phyloP scores from a whole-genome alignment of 805 yeast species.

The Maudiozyma saulgeensis region DNA sequence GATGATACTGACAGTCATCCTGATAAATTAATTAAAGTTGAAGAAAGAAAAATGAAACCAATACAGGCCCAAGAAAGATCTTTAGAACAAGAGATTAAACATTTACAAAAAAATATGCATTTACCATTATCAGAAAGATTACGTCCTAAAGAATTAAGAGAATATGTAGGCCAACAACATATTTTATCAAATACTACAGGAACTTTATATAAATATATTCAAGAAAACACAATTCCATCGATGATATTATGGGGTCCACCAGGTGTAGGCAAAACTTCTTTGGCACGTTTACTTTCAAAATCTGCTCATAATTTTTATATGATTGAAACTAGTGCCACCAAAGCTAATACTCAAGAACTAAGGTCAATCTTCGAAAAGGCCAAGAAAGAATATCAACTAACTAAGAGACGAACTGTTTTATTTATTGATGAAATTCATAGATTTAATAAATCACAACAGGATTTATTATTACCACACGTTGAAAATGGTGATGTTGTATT shows the following conservation, averaged over 20 bases:
- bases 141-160: slow-evolving; percentile 64
- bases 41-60: slow-evolving; percentile 2
- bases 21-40: too few relatives aligned
- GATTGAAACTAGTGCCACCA: slow-evolving; percentile 80
- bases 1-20: neutral
- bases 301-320: slow-evolving; percentile 34
- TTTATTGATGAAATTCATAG: slow-evolving; percentile 93
- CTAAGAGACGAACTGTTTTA: slow-evolving; percentile 52
- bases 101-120: slow-evolving; percentile 23
- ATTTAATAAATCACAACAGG: slow-evolving; percentile 80
- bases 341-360: slow-evolving; percentile 47
- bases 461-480: slow-evolving; percentile 69
- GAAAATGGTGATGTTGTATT: slow-evolving; percentile 75
- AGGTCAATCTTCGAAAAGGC: slow-evolving; percentile 45
- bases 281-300: slow-evolving; percentile 46
- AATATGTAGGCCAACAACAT: slow-evolving; percentile 81
- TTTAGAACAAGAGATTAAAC: slow-evolving; percentile 15
- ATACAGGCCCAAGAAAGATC: slow-evolving; percentile 1
- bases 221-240: slow-evolving; percentile 61
- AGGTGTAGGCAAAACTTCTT: slow-evolving; percentile 83
- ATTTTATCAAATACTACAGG: slow-evolving; percentile 55
- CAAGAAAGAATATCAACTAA: slow-evolving; percentile 29
- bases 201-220: slow-evolving; percentile 53
- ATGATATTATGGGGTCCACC: slow-evolving; percentile 93
- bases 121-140: slow-evolving; percentile 64